These are phyloP conservation scores for Verticillium albo-atrum DNA, from an alignment of 2,329 filamentous ascomycete genomes.

Conservation along the genomic window DNA sequence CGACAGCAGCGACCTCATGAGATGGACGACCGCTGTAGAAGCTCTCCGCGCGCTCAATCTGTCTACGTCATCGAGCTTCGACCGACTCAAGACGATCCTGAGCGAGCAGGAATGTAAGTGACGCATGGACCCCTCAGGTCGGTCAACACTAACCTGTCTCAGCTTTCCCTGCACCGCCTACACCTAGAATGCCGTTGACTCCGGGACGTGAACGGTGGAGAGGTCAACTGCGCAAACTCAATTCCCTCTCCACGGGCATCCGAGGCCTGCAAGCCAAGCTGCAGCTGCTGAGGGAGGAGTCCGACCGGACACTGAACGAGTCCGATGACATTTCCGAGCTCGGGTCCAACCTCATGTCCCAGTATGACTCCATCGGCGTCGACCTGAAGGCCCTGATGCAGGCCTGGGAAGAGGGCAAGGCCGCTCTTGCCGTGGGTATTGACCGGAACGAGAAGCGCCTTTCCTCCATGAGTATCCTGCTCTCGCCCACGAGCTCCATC, in stretches of 20 bases:
- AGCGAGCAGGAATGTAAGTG: conserved; percentile 73
- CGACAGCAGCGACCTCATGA: conserved; percentile 68
- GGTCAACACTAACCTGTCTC: conserved; percentile 9
- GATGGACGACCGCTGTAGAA: conserved; percentile 76
- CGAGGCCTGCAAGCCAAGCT: conserved; percentile 91
- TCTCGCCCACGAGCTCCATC: conserved; percentile 59
- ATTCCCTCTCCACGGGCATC: conserved; percentile 83
- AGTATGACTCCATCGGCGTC: conserved; percentile 91
- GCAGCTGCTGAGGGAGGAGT: conserved; percentile 86
- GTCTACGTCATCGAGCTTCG: conserved; percentile 57
- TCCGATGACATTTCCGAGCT: conserved; percentile 70
- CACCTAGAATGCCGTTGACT: conserved; percentile 57
- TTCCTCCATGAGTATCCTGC: conserved; percentile 54
- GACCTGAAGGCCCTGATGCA: conserved; percentile 77
- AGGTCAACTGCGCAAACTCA: conserved; percentile 82
- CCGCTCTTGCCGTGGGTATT: conserved; percentile 76
- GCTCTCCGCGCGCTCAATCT: conserved; percentile 63
- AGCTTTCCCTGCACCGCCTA: conserved; percentile 51
- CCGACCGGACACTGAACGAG: conserved; percentile 71
- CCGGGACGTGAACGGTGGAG: conserved; percentile 81
- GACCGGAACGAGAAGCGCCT: conserved; percentile 72
- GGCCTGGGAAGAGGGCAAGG: conserved; percentile 84
- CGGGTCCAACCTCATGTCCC: conserved; percentile 72
- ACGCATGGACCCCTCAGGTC: not conserved
- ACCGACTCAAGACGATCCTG: conserved; percentile 64